Evolutionary conservation across 1,284 basidiomycete genomes (phyloP).

Genomic region (Ceratobasidium theobromae): DNA sequence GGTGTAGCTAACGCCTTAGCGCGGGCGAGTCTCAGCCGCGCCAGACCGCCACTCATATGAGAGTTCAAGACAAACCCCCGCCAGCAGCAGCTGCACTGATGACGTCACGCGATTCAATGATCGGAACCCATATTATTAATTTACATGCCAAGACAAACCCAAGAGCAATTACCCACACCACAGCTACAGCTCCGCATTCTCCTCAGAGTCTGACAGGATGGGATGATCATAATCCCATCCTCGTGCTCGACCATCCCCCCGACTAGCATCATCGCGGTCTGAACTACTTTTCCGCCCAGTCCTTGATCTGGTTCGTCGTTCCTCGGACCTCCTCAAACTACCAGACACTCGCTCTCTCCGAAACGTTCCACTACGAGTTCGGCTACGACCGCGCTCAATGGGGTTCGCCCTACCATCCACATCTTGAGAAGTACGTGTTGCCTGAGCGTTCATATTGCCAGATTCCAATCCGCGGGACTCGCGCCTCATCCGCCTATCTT

Average conservation of each 20-base stretch:
- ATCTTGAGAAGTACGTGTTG: neutral
- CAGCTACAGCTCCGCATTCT: neutral
- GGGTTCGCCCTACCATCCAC: neutral
- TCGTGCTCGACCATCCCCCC: neutral
- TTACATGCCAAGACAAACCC: neutral
- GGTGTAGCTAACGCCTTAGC: neutral
- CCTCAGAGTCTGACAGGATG: constrained; percentile 13
- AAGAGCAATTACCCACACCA: neutral
- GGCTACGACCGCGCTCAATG: constrained; percentile 15
- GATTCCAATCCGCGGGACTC: neutral
- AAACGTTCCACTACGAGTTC: constrained; percentile 23
- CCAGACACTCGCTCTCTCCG: constrained; percentile 17
- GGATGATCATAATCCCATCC: constrained; percentile 21
- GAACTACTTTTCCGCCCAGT: constrained; percentile 20
- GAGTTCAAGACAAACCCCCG: too few relatives aligned
- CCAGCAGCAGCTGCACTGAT: neutral
- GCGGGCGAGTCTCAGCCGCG: neutral
- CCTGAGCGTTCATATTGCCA: neutral
- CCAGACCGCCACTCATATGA: neutral
- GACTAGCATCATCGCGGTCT: constrained; percentile 17
- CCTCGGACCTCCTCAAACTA: constrained; percentile 14
- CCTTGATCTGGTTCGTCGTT: constrained; percentile 11
- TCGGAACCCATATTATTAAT: constrained; percentile 7
- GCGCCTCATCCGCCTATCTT: neutral
- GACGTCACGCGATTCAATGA: neutral